phyloP scores from a whole-genome alignment of 2,329 filamentous ascomycete genomes.

The Cercospora zeina region DNA sequence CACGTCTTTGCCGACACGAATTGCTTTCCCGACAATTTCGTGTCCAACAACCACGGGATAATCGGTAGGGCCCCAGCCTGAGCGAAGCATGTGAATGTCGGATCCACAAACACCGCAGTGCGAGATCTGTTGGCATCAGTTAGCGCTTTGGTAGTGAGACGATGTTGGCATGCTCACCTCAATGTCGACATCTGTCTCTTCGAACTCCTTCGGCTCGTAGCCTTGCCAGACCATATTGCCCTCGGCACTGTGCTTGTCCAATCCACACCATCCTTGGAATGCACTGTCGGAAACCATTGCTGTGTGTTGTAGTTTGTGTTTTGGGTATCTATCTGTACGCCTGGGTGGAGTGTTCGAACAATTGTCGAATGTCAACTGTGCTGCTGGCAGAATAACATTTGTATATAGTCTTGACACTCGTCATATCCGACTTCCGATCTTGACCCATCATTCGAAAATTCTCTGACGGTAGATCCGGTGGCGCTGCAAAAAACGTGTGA shows the following conservation, averaged over 20 bases:
- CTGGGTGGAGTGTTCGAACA: background rate
- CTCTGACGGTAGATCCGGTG: constrained; percentile 11
- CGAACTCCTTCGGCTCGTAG: constrained; percentile 45
- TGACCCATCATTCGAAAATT: constrained; percentile 19
- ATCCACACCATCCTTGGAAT: constrained; percentile 61
- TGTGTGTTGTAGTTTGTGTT: background rate
- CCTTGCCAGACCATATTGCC: constrained; percentile 58
- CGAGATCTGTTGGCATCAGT: constrained; percentile 32
- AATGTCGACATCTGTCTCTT: constrained; percentile 45
- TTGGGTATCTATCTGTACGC: background rate
- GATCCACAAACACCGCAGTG: constrained; percentile 43
- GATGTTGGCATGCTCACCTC: constrained; percentile 22
- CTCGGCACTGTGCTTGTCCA: constrained; percentile 50
- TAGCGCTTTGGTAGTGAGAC: background rate
- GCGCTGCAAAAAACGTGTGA: constrained; percentile 4
- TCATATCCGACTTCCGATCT: constrained; percentile 8
- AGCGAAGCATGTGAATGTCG: constrained; percentile 38
- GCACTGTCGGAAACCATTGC: constrained; percentile 45
- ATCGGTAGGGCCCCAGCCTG: constrained; percentile 43
- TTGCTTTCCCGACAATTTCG: constrained; percentile 41
- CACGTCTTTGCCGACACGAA: constrained; percentile 38
- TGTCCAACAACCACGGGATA: constrained; percentile 39
- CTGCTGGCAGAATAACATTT: background rate
- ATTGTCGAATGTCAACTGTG: background rate
- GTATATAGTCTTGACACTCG: background rate